phyloP scores from a whole-genome alignment of 2,329 filamentous ascomycete genomes.

The Akanthomyces uredinophilus region DNA sequence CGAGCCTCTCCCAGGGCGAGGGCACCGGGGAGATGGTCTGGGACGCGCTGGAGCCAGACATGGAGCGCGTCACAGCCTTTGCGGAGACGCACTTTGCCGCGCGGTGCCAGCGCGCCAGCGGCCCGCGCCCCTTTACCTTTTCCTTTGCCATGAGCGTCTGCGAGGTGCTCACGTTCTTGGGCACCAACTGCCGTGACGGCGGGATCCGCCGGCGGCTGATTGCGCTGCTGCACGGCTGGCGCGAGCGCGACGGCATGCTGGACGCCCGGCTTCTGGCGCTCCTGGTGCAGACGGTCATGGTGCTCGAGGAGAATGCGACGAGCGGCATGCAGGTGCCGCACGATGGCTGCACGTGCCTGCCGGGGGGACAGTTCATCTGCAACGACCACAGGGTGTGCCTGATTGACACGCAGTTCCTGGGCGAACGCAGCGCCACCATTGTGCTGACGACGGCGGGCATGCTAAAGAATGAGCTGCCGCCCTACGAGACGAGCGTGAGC shows the following conservation, averaged over 20 bases:
- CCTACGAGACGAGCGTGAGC: conserved; percentile 1
- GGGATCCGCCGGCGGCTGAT: background rate
- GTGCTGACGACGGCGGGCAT: conserved; percentile 2
- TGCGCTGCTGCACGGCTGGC: background rate
- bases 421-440: conserved; percentile 1
- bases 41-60: background rate
- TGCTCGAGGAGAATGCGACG: conserved; percentile 7
- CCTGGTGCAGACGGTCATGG: conserved; percentile 1
- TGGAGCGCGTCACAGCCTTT: conserved; percentile 2
- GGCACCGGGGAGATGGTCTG: background rate
- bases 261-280: conserved; percentile 2
- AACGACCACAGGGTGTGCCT: background rate
- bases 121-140: background rate
- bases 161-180: background rate
- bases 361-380: background rate
- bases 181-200: conserved; percentile 3
- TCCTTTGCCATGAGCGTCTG: background rate
- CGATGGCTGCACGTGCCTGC: background rate
- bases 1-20: background rate
- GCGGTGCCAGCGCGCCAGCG: background rate
- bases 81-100: background rate
- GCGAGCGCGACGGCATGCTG: conserved; percentile 1
- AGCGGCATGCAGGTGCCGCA: background rate
- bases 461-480: background rate
- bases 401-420: conserved; percentile 4